A percentile compares a stretch with the other conserved stretches of the same genome.
phyloP scores from a whole-genome alignment of 805 yeast genomes.

The Wickerhamiella azymoides region DNA sequence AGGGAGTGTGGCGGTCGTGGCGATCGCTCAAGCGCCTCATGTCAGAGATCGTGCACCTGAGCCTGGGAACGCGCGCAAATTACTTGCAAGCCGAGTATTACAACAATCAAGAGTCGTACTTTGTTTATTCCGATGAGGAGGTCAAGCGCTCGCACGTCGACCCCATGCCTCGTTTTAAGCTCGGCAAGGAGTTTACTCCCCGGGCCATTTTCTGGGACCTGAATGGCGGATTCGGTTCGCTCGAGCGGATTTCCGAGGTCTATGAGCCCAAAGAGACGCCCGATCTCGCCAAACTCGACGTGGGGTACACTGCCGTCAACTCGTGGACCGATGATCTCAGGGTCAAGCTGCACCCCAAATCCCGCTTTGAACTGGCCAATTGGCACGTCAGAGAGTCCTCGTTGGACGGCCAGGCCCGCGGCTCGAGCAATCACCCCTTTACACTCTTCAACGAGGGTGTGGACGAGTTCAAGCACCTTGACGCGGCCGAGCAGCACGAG shows the following conservation, averaged over 20 bases:
- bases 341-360: constrained; percentile 49
- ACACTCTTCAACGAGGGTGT: constrained; percentile 36
- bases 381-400: constrained; percentile 40
- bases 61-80: constrained; percentile 60
- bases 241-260: constrained; percentile 16
- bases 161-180: constrained; percentile 35
- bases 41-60: constrained; percentile 63
- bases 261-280: constrained; percentile 8
- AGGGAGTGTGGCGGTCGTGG: neutral
- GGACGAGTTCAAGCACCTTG: constrained; percentile 37
- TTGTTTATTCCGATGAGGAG: constrained; percentile 34
- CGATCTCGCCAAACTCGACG: neutral
- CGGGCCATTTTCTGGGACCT: constrained; percentile 72
- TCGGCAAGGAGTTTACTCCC: constrained; percentile 56
- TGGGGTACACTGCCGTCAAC: constrained; percentile 7
- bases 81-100: constrained; percentile 69
- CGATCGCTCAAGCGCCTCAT: too few species aligned
- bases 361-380: constrained; percentile 38
- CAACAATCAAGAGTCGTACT: constrained; percentile 60
- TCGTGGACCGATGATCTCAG: constrained; percentile 72
- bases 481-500: constrained; percentile 23
- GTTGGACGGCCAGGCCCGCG: constrained; percentile 22
- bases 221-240: constrained; percentile 53
- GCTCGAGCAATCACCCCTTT: constrained; percentile 19
- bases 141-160: constrained; percentile 25